Evolutionary conservation across 2,329 filamentous ascomycete genomes (phyloP).

Genomic region (Sporothrix luriei): DNA sequence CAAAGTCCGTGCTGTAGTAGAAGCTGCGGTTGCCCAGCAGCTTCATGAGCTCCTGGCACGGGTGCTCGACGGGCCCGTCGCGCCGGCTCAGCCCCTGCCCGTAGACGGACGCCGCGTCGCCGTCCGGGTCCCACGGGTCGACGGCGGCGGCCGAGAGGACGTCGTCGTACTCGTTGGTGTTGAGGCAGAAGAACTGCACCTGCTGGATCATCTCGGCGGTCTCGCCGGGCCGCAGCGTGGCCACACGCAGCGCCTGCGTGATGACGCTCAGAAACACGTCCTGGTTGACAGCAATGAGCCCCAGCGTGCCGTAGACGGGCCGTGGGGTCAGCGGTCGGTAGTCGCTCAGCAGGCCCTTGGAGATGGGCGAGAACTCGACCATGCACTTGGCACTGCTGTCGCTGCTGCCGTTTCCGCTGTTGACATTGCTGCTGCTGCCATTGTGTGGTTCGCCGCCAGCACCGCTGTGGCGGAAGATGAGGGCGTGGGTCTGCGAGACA

Average conservation of each 20-base stretch:
- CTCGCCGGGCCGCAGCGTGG: slow-evolving; percentile 82
- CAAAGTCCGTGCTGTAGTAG: slow-evolving; percentile 98
- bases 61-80: slow-evolving; percentile 77
- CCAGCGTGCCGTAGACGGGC: slow-evolving; percentile 81
- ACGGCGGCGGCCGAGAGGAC: slow-evolving; percentile 53
- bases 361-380: slow-evolving; percentile 76
- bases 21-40: slow-evolving; percentile 91
- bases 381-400: slow-evolving; percentile 64
- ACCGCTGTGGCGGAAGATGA: slow-evolving; percentile 80
- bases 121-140: slow-evolving; percentile 56
- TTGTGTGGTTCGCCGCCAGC: slow-evolving; percentile 61
- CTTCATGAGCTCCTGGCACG: slow-evolving; percentile 88
- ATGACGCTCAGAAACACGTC: slow-evolving; percentile 93
- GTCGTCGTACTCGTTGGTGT: slow-evolving; percentile 81
- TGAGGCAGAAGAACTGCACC: slow-evolving; percentile 93
- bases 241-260: slow-evolving; percentile 75
- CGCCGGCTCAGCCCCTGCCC: slow-evolving; percentile 61
- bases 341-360: slow-evolving; percentile 68
- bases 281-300: slow-evolving; percentile 77
- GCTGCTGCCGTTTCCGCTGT: slow-evolving; percentile 36
- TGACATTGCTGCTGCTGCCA: slow-evolving; percentile 45
- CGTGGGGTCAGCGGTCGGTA: slow-evolving; percentile 75
- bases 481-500: slow-evolving; percentile 73
- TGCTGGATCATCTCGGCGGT: slow-evolving; percentile 82
- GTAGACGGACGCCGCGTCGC: slow-evolving; percentile 54